Conservation (phyloP, 345 rosid species). For the Salix udensis region DNA sequence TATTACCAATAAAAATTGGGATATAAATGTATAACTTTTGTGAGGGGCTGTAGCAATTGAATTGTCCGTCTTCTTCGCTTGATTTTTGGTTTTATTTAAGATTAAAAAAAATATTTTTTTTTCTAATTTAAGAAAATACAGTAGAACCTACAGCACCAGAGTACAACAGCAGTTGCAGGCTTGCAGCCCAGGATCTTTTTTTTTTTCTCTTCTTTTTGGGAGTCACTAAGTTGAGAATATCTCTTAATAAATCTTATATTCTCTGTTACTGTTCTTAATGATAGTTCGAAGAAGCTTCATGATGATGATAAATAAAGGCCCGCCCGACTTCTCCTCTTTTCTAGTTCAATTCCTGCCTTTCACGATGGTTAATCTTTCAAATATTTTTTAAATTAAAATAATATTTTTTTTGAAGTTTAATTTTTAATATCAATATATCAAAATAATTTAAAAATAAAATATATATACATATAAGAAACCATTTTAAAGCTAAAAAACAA, state of each 20-base stretch:
- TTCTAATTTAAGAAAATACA: not conserved
- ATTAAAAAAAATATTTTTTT: not conserved
- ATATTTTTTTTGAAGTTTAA: too few relatives aligned
- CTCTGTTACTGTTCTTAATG: not conserved
- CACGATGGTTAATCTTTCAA: too few relatives aligned
- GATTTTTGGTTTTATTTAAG: not conserved
- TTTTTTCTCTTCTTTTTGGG: not conserved
- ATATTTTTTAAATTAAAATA: too few relatives aligned
- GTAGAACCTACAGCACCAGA: too few relatives aligned
- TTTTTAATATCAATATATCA: too few relatives aligned
- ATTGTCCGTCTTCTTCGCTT: not conserved
- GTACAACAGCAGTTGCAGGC: too few relatives aligned
- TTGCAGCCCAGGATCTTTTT: too few relatives aligned
- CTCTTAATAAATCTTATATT: not conserved
- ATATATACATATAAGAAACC: too few relatives aligned
- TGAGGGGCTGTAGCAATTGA: not conserved
- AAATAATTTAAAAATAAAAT: too few relatives aligned
- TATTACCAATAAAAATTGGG: not conserved
- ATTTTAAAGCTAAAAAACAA: too few relatives aligned
- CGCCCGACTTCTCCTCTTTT: not conserved
- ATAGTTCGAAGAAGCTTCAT: not conserved
- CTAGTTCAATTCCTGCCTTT: too few relatives aligned
- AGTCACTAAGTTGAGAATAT: not conserved
- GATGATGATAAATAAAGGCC: not conserved
- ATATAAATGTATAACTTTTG: not conserved